Conservation (phyloP, 2,329 filamentous ascomycete species). For the Hypomyces rosellus region DNA sequence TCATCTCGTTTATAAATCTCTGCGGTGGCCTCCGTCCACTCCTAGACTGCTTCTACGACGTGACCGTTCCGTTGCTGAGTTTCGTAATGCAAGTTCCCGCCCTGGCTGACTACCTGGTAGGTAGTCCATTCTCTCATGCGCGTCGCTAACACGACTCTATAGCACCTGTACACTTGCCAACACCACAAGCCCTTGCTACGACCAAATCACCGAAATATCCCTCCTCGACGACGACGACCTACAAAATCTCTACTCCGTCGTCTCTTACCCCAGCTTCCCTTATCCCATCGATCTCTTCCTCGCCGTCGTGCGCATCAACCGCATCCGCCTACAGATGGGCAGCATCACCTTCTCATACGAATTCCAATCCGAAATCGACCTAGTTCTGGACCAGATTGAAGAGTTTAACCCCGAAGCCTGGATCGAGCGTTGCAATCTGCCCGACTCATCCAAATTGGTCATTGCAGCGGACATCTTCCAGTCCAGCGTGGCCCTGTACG, state of each 20-base stretch:
- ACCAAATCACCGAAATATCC: slow-evolving; percentile 1
- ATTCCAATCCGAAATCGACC: background rate
- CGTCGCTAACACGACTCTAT: background rate
- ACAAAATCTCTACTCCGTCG: background rate
- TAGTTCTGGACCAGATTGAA: background rate
- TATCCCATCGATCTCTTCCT: background rate
- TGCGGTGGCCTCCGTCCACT: background rate
- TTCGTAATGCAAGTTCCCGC: background rate
- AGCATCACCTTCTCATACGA: background rate
- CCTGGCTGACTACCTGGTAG: no score
- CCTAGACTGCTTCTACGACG: background rate
- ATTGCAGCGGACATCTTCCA: background rate
- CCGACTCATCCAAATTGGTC: background rate
- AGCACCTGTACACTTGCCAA: background rate
- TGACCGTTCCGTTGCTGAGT: background rate
- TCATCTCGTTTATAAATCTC: background rate
- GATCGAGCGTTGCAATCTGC: background rate
- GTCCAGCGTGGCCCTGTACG: background rate
- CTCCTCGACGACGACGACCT: background rate
- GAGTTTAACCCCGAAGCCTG: background rate
- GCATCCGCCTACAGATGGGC: background rate
- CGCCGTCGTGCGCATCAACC: background rate
- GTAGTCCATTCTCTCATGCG: background rate
- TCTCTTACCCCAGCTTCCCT: background rate
- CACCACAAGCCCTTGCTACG: background rate